phyloP scores from a whole-genome alignment of 495 filamentous ascomycete species.

The Aspergillus asperescens region DNA sequence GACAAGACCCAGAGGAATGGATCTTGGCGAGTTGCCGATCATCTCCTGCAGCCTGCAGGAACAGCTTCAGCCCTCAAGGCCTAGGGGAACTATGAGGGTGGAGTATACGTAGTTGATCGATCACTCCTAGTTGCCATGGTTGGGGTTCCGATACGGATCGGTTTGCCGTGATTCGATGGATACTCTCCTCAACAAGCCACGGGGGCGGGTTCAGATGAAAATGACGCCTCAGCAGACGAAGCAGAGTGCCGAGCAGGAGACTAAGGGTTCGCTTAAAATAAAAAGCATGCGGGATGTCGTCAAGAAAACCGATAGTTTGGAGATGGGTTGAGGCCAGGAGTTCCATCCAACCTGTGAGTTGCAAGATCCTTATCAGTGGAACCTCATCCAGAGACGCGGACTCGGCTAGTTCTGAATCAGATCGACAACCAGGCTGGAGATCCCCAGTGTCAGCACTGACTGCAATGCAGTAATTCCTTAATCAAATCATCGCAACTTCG shows the following conservation, averaged over 20 bases:
- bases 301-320: not conserved
- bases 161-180: not conserved
- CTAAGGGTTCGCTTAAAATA: not conserved
- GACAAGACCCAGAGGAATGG: constrained; percentile 1
- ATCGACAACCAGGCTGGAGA: constrained; percentile 6
- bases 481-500: not conserved
- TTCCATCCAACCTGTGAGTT: constrained; percentile 6
- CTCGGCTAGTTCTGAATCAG: constrained; percentile 14
- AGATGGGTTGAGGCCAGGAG: not conserved
- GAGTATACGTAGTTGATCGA: not conserved
- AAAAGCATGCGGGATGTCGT: not conserved
- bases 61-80: constrained; percentile 5
- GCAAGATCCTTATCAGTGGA: constrained; percentile 26
- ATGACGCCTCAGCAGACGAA: not conserved
- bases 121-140: not conserved
- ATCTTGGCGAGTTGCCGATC: constrained; percentile 9
- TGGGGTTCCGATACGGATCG: not conserved
- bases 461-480: not conserved
- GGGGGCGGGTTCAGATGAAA: not conserved
- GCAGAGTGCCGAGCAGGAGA: not conserved
- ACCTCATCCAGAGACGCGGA: constrained; percentile 8
- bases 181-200: not conserved
- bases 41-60: constrained; percentile 10
- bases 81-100: not conserved
- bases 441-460: not conserved